A percentile compares a stretch with the other conserved stretches of the same genome.
These are phyloP conservation scores for Fonsecaea erecta DNA, from an alignment of 2,329 filamentous ascomycete species.

Conservation along the genomic window DNA sequence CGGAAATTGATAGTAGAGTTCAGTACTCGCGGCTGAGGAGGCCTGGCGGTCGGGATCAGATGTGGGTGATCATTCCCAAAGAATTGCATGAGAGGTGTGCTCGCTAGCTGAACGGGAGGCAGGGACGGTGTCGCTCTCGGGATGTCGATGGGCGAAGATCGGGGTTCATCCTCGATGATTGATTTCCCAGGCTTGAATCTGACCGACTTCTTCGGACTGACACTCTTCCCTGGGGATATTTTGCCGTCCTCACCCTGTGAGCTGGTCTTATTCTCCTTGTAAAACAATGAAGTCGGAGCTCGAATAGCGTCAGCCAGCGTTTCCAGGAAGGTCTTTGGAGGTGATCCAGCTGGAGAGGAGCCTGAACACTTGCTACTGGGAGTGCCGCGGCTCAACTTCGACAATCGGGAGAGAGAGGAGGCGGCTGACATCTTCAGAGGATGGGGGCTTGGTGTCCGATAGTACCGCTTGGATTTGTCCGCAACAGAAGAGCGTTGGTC, in stretches of 20 bases:
- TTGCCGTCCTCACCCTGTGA: background rate
- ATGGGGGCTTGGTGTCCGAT: conserved; percentile 29
- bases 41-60: conserved; percentile 28
- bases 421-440: conserved; percentile 20
- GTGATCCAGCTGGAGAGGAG: conserved; percentile 16
- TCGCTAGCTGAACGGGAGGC: conserved; percentile 28
- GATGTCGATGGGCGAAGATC: conserved; percentile 32
- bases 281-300: conserved; percentile 28
- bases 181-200: conserved; percentile 25
- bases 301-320: conserved; percentile 26
- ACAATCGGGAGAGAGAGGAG: conserved; percentile 3
- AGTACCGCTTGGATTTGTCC: conserved; percentile 17
- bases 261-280: conserved; percentile 25
- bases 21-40: conserved; percentile 22
- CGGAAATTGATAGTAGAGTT: conserved; percentile 24
- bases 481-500: background rate
- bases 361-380: conserved; percentile 15
- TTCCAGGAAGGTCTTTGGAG: conserved; percentile 28
- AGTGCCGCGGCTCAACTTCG: conserved; percentile 5
- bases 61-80: conserved; percentile 19
- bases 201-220: conserved; percentile 31
- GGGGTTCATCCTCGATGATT: conserved; percentile 21
- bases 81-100: conserved; percentile 23
- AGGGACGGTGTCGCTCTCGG: conserved; percentile 28
- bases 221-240: background rate